phyloP scores from a whole-genome alignment of 176 grass and related monocot genomes.

The Oryza meridionalis region DNA sequence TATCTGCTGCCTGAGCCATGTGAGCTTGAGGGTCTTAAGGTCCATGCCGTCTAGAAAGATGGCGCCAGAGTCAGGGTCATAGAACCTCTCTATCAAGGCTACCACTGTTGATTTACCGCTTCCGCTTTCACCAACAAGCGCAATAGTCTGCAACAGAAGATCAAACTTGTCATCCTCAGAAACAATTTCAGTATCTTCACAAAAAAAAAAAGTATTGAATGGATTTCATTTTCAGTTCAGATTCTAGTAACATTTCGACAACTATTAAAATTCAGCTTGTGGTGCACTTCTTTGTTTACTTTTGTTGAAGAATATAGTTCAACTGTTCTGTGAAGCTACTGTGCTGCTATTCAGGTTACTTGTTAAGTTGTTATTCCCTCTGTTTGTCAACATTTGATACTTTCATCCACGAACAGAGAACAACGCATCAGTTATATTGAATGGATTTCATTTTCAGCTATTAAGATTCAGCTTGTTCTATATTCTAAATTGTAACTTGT shows the following conservation, averaged over 20 bases:
- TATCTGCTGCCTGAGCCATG: constrained; percentile 71
- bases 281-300: too few relatives aligned
- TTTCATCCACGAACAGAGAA: too few relatives aligned
- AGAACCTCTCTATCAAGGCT: constrained; percentile 76
- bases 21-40: constrained; percentile 58
- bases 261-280: neutral
- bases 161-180: neutral
- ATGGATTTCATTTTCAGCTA: neutral
- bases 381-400: too few relatives aligned
- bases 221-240: constrained; percentile 2
- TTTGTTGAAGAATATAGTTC: too few relatives aligned
- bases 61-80: constrained; percentile 60
- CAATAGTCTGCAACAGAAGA: constrained; percentile 57
- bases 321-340: too few relatives aligned
- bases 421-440: neutral
- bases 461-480: neutral
- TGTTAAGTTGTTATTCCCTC: too few relatives aligned
- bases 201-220: neutral
- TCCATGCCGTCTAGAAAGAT: constrained; percentile 59
- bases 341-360: too few relatives aligned
- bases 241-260: constrained; percentile 2
- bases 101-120: constrained; percentile 84
- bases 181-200: neutral
- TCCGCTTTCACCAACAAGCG: constrained; percentile 82
- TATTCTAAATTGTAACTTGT: neutral